phyloP scores from a whole-genome alignment of 2,329 filamentous ascomycete species.

The Curvularia sp. region DNA sequence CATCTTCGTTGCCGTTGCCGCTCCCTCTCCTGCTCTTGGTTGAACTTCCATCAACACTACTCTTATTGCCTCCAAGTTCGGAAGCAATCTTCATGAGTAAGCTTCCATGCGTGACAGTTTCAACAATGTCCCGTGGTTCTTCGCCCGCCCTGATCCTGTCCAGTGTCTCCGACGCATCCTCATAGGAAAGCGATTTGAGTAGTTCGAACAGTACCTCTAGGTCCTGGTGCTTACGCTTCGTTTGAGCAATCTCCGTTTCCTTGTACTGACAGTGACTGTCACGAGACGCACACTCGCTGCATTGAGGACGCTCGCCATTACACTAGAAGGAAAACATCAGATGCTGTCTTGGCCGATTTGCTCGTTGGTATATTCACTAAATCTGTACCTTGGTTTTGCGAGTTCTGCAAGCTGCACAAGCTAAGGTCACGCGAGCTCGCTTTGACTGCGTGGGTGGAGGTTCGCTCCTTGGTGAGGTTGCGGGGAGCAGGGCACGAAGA shows the following conservation, averaged over 20 bases:
- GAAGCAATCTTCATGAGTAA: constrained; percentile 26
- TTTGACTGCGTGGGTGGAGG: constrained; percentile 16
- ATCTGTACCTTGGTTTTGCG: constrained; percentile 29
- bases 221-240: constrained; percentile 25
- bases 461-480: constrained; percentile 16
- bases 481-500: constrained; percentile 26
- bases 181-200: constrained; percentile 21
- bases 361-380: neutral
- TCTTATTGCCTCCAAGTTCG: neutral
- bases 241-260: constrained; percentile 24
- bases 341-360: neutral
- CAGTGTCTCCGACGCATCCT: constrained; percentile 20
- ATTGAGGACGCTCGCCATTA: constrained; percentile 25
- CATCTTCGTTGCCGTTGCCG: neutral
- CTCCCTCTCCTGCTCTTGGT: constrained; percentile 5
- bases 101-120: constrained; percentile 25
- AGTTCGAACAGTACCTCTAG: constrained; percentile 25
- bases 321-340: constrained; percentile 20
- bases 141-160: constrained; percentile 25
- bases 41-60: neutral
- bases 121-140: constrained; percentile 24
- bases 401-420: constrained; percentile 29
- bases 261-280: constrained; percentile 24
- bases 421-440: constrained; percentile 23
- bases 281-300: constrained; percentile 26